A percentile compares a stretch with the other conserved stretches of the same genome.
phyloP scores from a whole-genome alignment of 2,329 filamentous ascomycete genomes.

The Fusarium sp. region DNA sequence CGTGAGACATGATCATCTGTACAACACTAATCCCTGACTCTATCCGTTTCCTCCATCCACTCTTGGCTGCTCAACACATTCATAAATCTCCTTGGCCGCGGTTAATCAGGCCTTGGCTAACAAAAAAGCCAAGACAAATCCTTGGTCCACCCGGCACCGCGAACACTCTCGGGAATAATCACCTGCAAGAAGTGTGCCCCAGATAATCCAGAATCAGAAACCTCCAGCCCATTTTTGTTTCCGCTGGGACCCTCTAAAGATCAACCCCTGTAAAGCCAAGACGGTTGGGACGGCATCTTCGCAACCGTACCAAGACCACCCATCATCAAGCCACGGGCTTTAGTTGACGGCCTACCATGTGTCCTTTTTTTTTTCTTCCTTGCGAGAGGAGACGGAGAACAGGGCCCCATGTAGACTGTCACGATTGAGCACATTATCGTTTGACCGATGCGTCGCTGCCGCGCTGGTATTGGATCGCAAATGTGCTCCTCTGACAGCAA shows the following conservation, averaged over 20 bases:
- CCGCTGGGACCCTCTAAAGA: constrained; percentile 1
- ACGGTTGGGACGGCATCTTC: constrained; percentile 56
- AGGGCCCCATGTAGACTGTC: not conserved
- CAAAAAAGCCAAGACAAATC: constrained; percentile 27
- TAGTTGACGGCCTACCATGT: constrained; percentile 40
- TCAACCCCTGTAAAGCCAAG: constrained; percentile 50
- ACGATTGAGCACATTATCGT: constrained; percentile 18
- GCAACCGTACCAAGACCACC: constrained; percentile 49
- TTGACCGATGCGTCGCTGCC: constrained; percentile 18
- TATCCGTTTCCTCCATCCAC: no score
- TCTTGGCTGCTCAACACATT: not conserved
- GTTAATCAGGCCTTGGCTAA: constrained; percentile 17
- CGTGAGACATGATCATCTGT: no score
- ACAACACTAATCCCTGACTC: no score
- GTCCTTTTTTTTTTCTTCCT: constrained; percentile 31
- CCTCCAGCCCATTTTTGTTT: constrained; percentile 31
- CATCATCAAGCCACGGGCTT: constrained; percentile 45
- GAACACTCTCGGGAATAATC: constrained; percentile 49
- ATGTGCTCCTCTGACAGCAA: no score
- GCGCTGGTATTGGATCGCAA: constrained; percentile 30
- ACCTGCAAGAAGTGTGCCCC: constrained; percentile 40
- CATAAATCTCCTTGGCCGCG: constrained; percentile 1
- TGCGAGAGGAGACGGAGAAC: not conserved
- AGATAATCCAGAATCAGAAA: constrained; percentile 41
- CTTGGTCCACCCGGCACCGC: constrained; percentile 44